Percentiles rank a stretch among this genome's conserved stretches.
Conservation (phyloP, 371 early-diverging fungal genomes). For the Funneliformis caledonium region DNA sequence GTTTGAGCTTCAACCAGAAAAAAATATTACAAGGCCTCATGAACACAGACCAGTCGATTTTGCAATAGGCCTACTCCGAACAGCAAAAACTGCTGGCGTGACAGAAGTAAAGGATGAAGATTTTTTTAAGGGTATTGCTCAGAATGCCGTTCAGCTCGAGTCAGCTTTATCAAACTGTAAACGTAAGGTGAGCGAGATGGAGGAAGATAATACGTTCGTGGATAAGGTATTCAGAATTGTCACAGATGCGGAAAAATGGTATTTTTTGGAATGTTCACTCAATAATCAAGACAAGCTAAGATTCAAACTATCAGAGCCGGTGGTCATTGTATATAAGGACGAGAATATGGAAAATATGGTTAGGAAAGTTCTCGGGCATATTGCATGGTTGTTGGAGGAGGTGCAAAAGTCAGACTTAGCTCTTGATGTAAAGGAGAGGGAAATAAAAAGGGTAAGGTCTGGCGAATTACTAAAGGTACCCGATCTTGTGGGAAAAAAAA, state of each 20-base stretch:
- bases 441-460: too few relatives aligned
- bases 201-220: not conserved
- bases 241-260: not conserved
- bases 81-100: not conserved
- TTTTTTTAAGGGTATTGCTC: constrained; percentile 10
- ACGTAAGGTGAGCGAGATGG: not conserved
- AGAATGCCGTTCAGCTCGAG: not conserved
- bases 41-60: constrained; percentile 7
- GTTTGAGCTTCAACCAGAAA: constrained; percentile 13
- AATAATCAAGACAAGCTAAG: not conserved
- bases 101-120: constrained; percentile 16
- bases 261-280: constrained; percentile 4
- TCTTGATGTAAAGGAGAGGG: too few relatives aligned
- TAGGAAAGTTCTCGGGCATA: too few relatives aligned
- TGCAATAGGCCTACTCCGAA: not conserved
- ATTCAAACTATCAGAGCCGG: constrained; percentile 5
- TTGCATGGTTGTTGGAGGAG: too few relatives aligned
- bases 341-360: too few relatives aligned
- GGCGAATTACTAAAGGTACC: too few relatives aligned
- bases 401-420: too few relatives aligned
- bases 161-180: constrained; percentile 18
- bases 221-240: not conserved
- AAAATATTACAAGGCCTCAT: not conserved
- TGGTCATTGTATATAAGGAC: not conserved
- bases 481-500: too few relatives aligned